Percentiles rank a stretch among this genome's conserved stretches.
phyloP scores from a whole-genome alignment of 192 early-diverging fungal species.

The Linnemannia schmuckeri region DNA sequence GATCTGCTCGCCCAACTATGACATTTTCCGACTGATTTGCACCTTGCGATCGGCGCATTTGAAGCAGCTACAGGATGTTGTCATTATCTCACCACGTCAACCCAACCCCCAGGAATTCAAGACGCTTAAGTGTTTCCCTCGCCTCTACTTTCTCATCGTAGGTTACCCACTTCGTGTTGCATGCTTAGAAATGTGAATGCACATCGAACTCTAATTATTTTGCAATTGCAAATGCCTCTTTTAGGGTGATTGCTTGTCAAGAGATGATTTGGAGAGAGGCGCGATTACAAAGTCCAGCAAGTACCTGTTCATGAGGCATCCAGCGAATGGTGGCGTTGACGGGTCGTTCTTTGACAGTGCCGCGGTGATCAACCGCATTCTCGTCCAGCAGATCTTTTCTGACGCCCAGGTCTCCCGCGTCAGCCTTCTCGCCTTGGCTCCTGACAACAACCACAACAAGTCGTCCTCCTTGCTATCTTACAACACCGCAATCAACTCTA shows the following conservation, averaged over 20 bases:
- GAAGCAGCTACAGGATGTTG: slow-evolving; percentile 63
- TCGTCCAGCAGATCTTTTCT: slow-evolving; percentile 52
- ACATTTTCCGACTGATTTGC: slow-evolving; percentile 49
- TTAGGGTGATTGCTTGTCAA: slow-evolving; percentile 61
- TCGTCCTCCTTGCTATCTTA: not conserved
- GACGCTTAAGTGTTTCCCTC: slow-evolving; percentile 59
- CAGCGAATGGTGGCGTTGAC: slow-evolving; percentile 49
- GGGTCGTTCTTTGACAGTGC: slow-evolving; percentile 50
- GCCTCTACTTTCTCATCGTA: slow-evolving; percentile 64
- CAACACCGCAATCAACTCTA: not conserved
- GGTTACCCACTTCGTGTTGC: not conserved
- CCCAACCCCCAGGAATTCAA: slow-evolving; percentile 58
- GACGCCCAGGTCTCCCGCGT: slow-evolving; percentile 30
- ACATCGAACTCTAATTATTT: not conserved
- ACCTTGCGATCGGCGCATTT: slow-evolving; percentile 44
- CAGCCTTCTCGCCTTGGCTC: not conserved
- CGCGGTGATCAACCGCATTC: slow-evolving; percentile 47
- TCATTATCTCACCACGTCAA: slow-evolving; percentile 54
- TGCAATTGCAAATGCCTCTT: not conserved
- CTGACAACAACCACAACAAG: not conserved
- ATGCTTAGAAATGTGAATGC: not conserved
- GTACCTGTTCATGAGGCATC: slow-evolving; percentile 61
- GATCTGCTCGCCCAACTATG: slow-evolving; percentile 52
- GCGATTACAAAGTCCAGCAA: slow-evolving; percentile 61
- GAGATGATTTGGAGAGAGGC: slow-evolving; percentile 61